These are phyloP conservation scores for Pseudocercospora ulei DNA, from an alignment of 2,329 filamentous ascomycete species.

Conservation along the genomic window DNA sequence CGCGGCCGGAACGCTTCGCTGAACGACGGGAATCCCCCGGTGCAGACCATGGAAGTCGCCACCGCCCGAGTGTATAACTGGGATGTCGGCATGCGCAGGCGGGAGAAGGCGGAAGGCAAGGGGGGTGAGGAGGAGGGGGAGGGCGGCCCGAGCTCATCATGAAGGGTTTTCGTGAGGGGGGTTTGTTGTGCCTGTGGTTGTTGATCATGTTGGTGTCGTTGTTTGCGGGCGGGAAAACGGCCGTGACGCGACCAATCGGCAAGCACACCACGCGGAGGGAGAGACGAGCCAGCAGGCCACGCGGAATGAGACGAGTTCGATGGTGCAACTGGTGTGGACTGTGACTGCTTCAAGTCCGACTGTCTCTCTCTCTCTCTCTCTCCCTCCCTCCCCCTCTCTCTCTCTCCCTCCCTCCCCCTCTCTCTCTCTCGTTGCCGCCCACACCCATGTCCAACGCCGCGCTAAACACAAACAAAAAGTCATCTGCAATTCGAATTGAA, in stretches of 20 bases:
- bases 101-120: slow-evolving; percentile 59
- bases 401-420: not conserved
- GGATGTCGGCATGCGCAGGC: slow-evolving; percentile 92
- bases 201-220: no score
- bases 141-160: no score
- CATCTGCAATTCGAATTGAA: not conserved
- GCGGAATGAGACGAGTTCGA: no score
- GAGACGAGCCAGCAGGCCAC: no score
- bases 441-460: slow-evolving; percentile 8
- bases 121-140: slow-evolving; percentile 16
- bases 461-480: slow-evolving; percentile 4
- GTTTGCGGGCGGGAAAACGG: no score
- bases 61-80: slow-evolving; percentile 98
- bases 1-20: no score
- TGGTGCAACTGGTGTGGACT: no score
- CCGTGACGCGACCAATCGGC: no score
- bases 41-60: slow-evolving; percentile 93
- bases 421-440: not conserved
- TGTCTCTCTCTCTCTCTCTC: not conserved
- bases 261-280: no score
- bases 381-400: not conserved
- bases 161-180: no score
- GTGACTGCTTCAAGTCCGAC: no score
- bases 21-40: slow-evolving; percentile 14
- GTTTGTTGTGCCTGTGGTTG: no score